Conservation (phyloP, 805 yeast species). For the Cyberlindnera maclurae region DNA sequence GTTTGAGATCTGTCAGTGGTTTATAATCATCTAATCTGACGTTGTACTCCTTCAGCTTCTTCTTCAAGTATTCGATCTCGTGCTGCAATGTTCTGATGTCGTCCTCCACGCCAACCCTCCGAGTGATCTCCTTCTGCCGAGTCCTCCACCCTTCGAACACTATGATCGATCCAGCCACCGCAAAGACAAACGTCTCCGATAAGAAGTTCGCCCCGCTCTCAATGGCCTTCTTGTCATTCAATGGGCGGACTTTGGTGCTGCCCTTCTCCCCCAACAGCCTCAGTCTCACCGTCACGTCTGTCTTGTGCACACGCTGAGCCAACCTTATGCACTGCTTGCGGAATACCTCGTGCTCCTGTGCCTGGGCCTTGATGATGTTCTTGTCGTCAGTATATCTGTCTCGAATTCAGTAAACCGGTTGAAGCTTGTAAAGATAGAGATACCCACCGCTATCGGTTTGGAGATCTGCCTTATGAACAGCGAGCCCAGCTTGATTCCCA, state of each 20-base stretch:
- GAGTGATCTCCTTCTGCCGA: conserved; percentile 51
- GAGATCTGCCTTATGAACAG: conserved; percentile 68
- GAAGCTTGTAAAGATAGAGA: too few species aligned
- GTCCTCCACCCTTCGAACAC: conserved; percentile 66
- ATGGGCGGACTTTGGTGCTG: conserved; percentile 53
- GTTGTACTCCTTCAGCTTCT: conserved; percentile 36
- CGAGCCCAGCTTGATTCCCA: conserved; percentile 68
- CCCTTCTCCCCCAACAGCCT: conserved; percentile 32
- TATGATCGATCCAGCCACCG: conserved; percentile 73
- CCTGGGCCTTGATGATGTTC: conserved; percentile 62
- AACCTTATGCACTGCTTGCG: conserved; percentile 53
- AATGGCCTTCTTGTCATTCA: conserved; percentile 75
- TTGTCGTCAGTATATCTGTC: conserved; percentile 13
- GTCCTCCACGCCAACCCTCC: conserved; percentile 62
- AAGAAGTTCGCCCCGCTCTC: conserved; percentile 76
- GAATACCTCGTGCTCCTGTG: conserved; percentile 63
- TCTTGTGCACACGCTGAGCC: conserved; percentile 65
- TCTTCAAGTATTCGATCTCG: conserved; percentile 54
- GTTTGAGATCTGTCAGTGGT: conserved; percentile 40
- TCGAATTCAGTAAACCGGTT: too few species aligned
- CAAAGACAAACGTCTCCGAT: conserved; percentile 69
- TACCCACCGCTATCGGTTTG: conserved; percentile 56
- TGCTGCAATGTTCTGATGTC: conserved; percentile 65
- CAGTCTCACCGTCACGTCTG: conserved; percentile 58
- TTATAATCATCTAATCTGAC: conserved; percentile 41